Conservation (phyloP, 148 eudicot species). For the Rhododendron henanense region DNA sequence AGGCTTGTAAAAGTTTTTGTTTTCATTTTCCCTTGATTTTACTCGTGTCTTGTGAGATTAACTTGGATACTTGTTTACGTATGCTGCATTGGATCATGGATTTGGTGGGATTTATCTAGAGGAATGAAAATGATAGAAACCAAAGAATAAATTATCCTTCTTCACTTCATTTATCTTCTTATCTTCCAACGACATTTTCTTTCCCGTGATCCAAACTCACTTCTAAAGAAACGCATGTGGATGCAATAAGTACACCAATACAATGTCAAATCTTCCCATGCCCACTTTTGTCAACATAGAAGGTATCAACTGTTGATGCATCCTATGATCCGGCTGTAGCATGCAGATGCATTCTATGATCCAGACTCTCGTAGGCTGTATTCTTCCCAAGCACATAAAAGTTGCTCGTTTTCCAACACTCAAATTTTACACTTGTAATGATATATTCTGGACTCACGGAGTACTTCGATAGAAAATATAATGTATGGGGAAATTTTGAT, state of each 20-base stretch:
- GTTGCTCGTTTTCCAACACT: not conserved
- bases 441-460: not conserved
- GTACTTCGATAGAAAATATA: not conserved
- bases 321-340: not conserved
- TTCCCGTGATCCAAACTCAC: not conserved
- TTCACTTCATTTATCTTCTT: not conserved
- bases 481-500: not conserved
- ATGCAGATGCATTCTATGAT: not conserved
- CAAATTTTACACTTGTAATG: not conserved
- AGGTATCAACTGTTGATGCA: not conserved
- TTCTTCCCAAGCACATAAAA: not conserved
- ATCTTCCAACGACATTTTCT: not conserved
- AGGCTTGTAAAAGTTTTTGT: not conserved
- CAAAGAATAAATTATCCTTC: not conserved
- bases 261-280: not conserved
- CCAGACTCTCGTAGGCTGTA: not conserved
- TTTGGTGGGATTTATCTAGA: not conserved
- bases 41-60: not conserved
- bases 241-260: not conserved
- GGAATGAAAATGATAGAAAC: not conserved
- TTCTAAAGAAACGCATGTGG: not conserved
- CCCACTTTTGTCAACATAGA: not conserved
- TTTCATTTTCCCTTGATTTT: not conserved
- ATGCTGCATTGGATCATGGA: not conserved
- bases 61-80: not conserved